Evolutionary conservation across 805 yeast genomes (phyloP).

Genomic region (Saccharomycopsis sp.): DNA sequence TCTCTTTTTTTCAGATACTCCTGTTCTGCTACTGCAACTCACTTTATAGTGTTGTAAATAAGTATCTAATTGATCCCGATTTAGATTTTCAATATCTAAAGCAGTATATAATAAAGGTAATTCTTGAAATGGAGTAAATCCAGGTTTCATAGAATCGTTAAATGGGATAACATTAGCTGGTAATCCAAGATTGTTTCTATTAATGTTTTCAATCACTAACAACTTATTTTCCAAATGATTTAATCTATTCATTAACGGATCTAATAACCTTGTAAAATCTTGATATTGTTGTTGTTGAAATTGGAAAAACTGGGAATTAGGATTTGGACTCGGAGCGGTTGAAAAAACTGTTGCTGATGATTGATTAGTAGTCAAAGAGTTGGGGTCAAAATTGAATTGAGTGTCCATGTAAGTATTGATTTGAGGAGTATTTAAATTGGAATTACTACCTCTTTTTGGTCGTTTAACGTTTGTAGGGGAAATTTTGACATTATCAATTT

Average conservation of each 20-base stretch:
- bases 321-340: not conserved
- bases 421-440: not conserved
- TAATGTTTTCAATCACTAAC: conserved; percentile 15
- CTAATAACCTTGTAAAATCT: conserved; percentile 4
- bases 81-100: conserved; percentile 14
- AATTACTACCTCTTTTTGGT: not conserved
- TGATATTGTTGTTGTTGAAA: conserved; percentile 1
- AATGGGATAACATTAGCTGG: conserved; percentile 18
- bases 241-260: conserved; percentile 10
- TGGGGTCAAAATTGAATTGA: conserved; percentile 7
- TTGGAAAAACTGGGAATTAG: not conserved
- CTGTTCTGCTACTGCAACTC: not conserved
- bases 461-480: not conserved
- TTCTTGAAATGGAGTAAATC: conserved; percentile 11
- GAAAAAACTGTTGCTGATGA: not conserved
- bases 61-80: conserved; percentile 6
- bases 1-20: conserved; percentile 9
- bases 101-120: conserved; percentile 15
- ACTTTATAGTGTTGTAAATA: conserved; percentile 12
- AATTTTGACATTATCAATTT: conserved; percentile 1
- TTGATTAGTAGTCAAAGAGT: not conserved
- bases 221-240: conserved; percentile 13
- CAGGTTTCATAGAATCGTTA: conserved; percentile 12
- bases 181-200: conserved; percentile 14
- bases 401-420: not conserved